These are phyloP conservation scores for Tolypocladium sp. DNA, from an alignment of 2,329 filamentous ascomycete genomes.

Conservation along the genomic window DNA sequence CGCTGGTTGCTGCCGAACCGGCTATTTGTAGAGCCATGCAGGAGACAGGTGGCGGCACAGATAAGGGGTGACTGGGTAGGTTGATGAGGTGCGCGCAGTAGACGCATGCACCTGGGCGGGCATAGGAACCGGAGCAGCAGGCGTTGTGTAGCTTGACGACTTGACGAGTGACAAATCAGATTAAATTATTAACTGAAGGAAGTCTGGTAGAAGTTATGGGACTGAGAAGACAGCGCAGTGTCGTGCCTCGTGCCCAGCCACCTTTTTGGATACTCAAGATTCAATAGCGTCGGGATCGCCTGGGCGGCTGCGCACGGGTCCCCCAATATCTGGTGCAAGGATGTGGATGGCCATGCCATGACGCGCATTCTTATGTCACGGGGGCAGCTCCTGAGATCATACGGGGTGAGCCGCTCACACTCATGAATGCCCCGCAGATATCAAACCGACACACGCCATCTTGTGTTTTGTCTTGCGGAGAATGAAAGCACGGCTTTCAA, in stretches of 20 bases:
- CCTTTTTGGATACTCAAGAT: not conserved
- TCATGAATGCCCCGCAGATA: not conserved
- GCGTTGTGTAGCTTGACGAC: not conserved
- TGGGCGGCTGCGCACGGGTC: not conserved
- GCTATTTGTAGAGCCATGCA: not conserved
- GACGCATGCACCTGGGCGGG: too few species aligned
- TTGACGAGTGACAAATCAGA: not conserved
- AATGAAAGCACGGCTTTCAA: not conserved
- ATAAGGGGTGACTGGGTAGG: not conserved
- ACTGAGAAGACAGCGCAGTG: not conserved
- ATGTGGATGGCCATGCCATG: not conserved
- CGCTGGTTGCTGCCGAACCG: not conserved
- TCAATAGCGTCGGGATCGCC: too few species aligned
- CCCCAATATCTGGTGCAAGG: not conserved
- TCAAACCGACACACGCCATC: not conserved
- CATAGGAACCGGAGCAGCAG: too few species aligned
- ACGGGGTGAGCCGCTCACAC: not conserved
- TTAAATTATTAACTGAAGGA: not conserved
- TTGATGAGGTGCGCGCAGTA: not conserved
- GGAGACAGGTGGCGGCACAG: not conserved
- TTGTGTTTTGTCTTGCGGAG: not conserved
- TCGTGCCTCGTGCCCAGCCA: not conserved
- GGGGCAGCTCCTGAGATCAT: too few species aligned
- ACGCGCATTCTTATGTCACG: not conserved
- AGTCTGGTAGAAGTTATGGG: not conserved